These are phyloP conservation scores for Monosporascus sp. DNA, from an alignment of 2,329 filamentous ascomycete genomes.

Conservation along the genomic window DNA sequence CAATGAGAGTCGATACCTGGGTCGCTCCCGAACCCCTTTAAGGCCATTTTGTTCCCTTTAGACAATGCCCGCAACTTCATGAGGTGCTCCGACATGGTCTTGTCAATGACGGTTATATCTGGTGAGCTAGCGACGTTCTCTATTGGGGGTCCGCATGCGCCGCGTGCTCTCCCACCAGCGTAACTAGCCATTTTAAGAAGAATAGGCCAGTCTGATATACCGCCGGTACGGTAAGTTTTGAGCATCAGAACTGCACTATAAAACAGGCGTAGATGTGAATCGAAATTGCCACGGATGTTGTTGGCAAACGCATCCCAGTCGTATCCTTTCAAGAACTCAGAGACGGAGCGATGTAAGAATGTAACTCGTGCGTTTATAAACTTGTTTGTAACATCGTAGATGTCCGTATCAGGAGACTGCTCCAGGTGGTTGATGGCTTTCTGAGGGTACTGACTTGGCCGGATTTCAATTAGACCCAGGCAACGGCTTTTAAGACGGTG, in stretches of 20 bases:
- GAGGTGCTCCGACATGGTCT: conserved; percentile 1
- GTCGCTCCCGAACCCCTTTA: background rate
- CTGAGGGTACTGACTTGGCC: background rate
- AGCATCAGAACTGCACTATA: conserved; percentile 8
- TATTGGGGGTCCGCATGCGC: background rate
- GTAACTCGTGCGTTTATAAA: background rate
- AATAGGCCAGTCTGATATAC: background rate
- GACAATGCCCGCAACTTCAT: background rate
- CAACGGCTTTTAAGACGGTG: conserved; percentile 12
- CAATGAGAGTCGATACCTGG: background rate
- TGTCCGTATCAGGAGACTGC: rapidly evolving
- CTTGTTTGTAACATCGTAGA: background rate
- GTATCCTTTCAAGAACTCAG: conserved; percentile 8
- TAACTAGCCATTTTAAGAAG: background rate
- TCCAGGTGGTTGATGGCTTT: background rate
- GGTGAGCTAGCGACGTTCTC: background rate
- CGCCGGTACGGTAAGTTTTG: conserved; percentile 1
- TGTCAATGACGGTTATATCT: conserved; percentile 7
- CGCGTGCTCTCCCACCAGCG: background rate
- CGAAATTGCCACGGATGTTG: background rate
- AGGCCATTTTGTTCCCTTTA: background rate
- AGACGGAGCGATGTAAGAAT: conserved; percentile 15
- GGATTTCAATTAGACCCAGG: conserved; percentile 11
- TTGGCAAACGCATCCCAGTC: conserved; percentile 3
- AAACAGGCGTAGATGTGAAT: conserved; percentile 1